Percentiles rank a stretch among this genome's conserved stretches.
phyloP scores from a whole-genome alignment of 225 moss, liverwort and hornwort genomes.

The Bryum argenteum region DNA sequence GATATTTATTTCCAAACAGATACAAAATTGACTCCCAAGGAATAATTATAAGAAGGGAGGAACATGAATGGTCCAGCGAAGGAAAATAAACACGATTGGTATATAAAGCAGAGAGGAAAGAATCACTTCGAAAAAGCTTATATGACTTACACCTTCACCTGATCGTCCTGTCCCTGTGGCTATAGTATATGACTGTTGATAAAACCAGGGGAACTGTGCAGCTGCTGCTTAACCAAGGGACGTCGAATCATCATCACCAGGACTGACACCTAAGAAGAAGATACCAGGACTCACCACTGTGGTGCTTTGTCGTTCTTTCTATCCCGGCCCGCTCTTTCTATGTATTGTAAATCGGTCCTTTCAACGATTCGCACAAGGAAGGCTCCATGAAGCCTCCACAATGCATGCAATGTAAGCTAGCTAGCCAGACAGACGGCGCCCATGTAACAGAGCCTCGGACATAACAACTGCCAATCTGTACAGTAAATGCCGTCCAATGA shows the following conservation, averaged over 20 bases:
- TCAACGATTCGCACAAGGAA: background rate
- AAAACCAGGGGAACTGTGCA: conserved; percentile 30
- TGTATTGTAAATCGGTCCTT: conserved; percentile 23
- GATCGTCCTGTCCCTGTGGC: conserved; percentile 40
- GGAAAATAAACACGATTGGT: conserved; percentile 5
- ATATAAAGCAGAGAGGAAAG: conserved; percentile 35
- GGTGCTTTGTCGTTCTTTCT: conserved; percentile 33
- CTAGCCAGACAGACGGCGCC: conserved; percentile 29
- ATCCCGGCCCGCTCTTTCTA: conserved; percentile 44
- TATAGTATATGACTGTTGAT: conserved; percentile 3
- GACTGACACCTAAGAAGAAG: conserved; percentile 15
- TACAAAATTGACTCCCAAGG: too few relatives aligned
- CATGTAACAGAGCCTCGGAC: conserved; percentile 26
- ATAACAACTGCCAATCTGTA: conserved; percentile 27
- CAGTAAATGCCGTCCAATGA: conserved; percentile 35
- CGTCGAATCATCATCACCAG: conserved; percentile 22
- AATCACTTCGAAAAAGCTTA: conserved; percentile 49
- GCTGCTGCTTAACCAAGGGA: conserved; percentile 25
- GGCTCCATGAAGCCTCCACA: conserved; percentile 9
- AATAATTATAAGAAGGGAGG: background rate
- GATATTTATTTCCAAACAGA: too few relatives aligned
- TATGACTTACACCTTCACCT: conserved; percentile 50
- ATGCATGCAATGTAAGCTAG: conserved; percentile 18
- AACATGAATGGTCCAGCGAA: background rate
- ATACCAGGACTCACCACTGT: conserved; percentile 42